A percentile compares a stretch with the other conserved stretches of the same genome.
phyloP scores from a whole-genome alignment of 2,329 filamentous ascomycete species.

The Cytospora chrysosperma region DNA sequence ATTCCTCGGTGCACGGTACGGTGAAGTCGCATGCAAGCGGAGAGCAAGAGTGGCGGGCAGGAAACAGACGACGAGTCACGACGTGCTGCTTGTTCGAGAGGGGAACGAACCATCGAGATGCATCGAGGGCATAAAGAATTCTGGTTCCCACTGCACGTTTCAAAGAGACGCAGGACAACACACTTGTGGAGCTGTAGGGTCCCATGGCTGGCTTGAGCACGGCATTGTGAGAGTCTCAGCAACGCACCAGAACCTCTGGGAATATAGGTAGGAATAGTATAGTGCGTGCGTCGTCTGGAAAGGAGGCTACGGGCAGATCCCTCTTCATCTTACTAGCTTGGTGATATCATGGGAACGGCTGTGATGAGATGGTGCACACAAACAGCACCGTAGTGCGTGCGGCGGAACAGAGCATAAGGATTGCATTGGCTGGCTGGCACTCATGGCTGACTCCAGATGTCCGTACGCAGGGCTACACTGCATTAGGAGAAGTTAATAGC shows the following conservation, averaged over 20 bases:
- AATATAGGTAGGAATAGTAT: background rate
- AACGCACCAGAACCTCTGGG: background rate
- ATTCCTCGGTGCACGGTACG: background rate
- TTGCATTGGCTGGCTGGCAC: too few relatives aligned
- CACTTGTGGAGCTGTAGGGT: background rate
- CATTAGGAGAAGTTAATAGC: too few relatives aligned
- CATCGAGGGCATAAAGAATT: too few relatives aligned
- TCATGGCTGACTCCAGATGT: too few relatives aligned
- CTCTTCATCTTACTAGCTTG: background rate
- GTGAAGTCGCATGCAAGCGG: too few relatives aligned
- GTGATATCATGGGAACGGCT: background rate
- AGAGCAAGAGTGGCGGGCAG: background rate
- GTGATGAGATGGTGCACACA: background rate
- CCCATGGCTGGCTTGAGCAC: background rate
- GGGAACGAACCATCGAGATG: background rate
- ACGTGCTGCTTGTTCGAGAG: background rate
- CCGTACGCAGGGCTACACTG: too few relatives aligned
- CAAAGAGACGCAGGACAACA: slow-evolving; percentile 6
- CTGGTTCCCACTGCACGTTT: slow-evolving; percentile 4
- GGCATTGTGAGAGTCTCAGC: too few relatives aligned
- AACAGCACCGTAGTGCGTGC: background rate
- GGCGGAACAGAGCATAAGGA: background rate
- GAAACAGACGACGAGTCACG: slow-evolving; percentile 5
- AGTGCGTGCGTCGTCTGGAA: background rate
- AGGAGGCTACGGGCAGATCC: background rate